These are phyloP conservation scores for Chlamydomonas sphaeroides DNA, from an alignment of 139 green algal genomes.

Conservation along the genomic window DNA sequence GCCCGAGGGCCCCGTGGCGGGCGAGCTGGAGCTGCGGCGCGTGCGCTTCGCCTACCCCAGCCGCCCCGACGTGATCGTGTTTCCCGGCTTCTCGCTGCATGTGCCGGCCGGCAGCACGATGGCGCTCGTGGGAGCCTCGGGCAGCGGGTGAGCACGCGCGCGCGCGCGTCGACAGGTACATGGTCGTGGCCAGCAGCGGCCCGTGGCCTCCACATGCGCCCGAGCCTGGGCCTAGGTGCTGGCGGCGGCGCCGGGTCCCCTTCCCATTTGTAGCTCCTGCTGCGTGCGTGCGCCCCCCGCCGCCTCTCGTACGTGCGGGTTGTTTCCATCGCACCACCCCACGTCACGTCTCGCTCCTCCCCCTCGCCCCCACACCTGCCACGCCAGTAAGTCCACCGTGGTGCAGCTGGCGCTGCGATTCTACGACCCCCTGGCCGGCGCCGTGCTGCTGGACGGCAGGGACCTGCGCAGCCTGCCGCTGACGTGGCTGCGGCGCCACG, in stretches of 20 bases:
- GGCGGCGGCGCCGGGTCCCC: too few species aligned
- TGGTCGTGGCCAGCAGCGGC: too few species aligned
- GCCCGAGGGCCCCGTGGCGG: neutral
- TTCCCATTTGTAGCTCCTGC: too few species aligned
- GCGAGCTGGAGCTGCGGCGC: slow-evolving; percentile 38
- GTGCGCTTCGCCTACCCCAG: slow-evolving; percentile 87
- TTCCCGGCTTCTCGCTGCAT: slow-evolving; percentile 71
- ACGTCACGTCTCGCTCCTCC: too few species aligned
- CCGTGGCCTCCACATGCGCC: too few species aligned
- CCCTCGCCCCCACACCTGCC: too few species aligned
- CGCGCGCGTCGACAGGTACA: too few species aligned
- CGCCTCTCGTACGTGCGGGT: too few species aligned
- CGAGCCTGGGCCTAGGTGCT: too few species aligned
- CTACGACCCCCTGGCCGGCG: slow-evolving; percentile 82
- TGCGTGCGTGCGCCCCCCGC: too few species aligned
- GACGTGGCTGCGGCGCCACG: slow-evolving; percentile 76
- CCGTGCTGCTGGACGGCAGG: slow-evolving; percentile 81
- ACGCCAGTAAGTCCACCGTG: slow-evolving; percentile 48
- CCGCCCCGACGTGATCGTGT: slow-evolving; percentile 69
- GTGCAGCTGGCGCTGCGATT: slow-evolving; percentile 87
- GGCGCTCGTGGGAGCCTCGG: slow-evolving; percentile 89
- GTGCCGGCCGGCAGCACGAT: slow-evolving; percentile 80
- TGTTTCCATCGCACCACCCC: too few species aligned
- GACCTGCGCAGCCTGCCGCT: slow-evolving; percentile 80
- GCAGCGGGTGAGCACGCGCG: too few species aligned